A percentile compares a stretch with the other conserved stretches of the same genome.
These are phyloP conservation scores for Oxytropis ochrocephala DNA, from an alignment of 306 rosid species.

Conservation along the genomic window DNA sequence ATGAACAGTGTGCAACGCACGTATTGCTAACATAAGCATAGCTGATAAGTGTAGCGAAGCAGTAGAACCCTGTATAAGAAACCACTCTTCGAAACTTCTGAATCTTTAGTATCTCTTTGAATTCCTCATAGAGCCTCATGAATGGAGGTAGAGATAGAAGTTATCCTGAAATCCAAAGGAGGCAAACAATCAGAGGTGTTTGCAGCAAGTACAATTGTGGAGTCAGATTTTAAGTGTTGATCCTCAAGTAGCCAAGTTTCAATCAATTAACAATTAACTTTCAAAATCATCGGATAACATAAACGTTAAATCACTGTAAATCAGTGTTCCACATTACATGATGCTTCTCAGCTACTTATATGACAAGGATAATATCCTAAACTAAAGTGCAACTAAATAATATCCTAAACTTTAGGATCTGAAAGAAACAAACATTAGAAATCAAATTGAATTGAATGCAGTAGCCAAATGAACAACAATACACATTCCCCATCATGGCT, in stretches of 20 bases:
- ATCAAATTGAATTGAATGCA: no score
- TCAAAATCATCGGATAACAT: no score
- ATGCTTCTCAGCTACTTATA: neutral
- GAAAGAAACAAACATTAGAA: neutral
- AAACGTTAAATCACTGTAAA: neutral
- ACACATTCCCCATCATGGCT: no score
- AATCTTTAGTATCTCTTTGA: slow-evolving; percentile 63
- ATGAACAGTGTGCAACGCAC: slow-evolving; percentile 33
- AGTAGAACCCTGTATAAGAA: slow-evolving; percentile 75
- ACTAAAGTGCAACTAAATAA: neutral
- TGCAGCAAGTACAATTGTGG: no score
- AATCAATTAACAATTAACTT: no score
- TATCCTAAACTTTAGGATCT: neutral
- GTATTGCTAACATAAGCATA: slow-evolving; percentile 78
- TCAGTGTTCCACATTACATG: neutral
- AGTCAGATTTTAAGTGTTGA: no score
- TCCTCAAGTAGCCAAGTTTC: no score
- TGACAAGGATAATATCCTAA: neutral
- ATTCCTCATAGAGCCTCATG: slow-evolving; percentile 46
- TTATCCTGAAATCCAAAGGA: slow-evolving; percentile 13
- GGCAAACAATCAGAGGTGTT: neutral
- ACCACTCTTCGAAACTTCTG: slow-evolving; percentile 76
- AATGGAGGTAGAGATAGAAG: neutral
- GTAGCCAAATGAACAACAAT: no score
- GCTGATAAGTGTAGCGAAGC: slow-evolving; percentile 53